Conservation (phyloP, 441 rosid genomes). For the Arabidopsis hybrid region DNA sequence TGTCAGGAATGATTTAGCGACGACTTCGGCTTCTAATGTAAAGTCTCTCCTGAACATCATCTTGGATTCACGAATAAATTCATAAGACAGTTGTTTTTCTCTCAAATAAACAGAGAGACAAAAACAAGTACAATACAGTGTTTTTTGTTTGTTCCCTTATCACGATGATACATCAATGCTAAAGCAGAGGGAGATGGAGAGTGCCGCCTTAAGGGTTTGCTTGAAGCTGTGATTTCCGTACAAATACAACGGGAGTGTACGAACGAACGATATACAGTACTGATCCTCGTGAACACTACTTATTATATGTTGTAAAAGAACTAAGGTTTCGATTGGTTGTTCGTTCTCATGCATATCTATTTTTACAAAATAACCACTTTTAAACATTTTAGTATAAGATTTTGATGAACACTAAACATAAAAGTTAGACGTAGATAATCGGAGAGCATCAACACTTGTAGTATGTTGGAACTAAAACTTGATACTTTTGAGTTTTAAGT, state of each 20-base stretch:
- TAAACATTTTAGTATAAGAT: too few relatives aligned
- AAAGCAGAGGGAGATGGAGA: background rate
- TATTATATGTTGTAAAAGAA: background rate
- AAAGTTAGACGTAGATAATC: background rate
- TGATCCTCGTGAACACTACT: background rate
- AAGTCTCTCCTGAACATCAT: background rate
- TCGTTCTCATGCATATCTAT: background rate
- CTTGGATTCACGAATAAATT: too few relatives aligned
- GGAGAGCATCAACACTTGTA: too few relatives aligned
- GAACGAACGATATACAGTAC: background rate
- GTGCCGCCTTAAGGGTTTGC: background rate
- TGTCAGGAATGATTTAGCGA: background rate
- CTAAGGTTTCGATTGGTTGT: background rate
- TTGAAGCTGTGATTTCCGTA: conserved; percentile 9
- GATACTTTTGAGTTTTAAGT: background rate
- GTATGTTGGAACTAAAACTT: background rate
- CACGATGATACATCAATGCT: conserved; percentile 11
- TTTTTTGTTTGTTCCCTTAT: conserved; percentile 19
- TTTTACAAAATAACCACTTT: too few relatives aligned
- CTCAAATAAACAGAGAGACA: background rate
- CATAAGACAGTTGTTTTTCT: background rate
- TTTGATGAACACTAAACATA: background rate
- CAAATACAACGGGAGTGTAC: conserved; percentile 2
- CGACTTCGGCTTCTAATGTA: background rate
- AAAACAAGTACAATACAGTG: background rate